Evolutionary conservation across 2,329 filamentous ascomycete genomes (phyloP), one percentile per base, ranked within the genome.

Genomic region (Nigrospora sphaerica): DNA sequence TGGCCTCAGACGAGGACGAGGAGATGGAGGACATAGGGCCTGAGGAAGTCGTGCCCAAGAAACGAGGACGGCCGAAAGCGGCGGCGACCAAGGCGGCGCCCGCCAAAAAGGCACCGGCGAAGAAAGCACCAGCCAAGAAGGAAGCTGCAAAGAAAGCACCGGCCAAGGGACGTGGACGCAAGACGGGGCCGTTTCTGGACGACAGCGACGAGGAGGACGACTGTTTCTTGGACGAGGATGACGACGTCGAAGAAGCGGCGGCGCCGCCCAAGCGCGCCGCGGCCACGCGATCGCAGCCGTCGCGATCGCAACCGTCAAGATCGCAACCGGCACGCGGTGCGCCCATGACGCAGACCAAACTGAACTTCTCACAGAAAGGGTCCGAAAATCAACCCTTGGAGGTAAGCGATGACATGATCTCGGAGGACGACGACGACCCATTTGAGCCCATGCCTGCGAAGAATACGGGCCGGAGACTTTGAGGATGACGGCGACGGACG

Each of bases 361-460:
- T 78, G 19, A 75, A 65, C 49, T 79, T 80, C 51, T 72, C 71
- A 11, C 67, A 75, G 52, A 60, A 62, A 50, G 62, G 67, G 3
- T 67, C 70, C 31, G 71, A 75, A 51, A 62, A 71, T 32, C 68
- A 72, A 34, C 68, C 71, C n/a, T 57, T 78, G 14, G 78, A 83
- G 56, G 75, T 83, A 45, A 84, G 80, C 50, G 80, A 83, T 48
- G 81, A 85, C 57, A 80, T 83, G 60, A 81, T 85, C 39, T 79
- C 75, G 0, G 78, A 81, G 47, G 78, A 81, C 38, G 78, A 81
- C 38, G 77, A 81, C 60, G 72, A 69, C 45, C 66, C 72, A 0
- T 84, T 85, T 60, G 78, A 83, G 60, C 68, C 75, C 6, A 68
- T 73, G 42, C 72, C 72, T 0, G 52, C 62, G 12, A 62, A 63